Evolutionary conservation across 2,329 filamentous ascomycete species (phyloP), one percentile per base, ranked within the genome.

Genomic region (Colletotrichum spinosum): DNA sequence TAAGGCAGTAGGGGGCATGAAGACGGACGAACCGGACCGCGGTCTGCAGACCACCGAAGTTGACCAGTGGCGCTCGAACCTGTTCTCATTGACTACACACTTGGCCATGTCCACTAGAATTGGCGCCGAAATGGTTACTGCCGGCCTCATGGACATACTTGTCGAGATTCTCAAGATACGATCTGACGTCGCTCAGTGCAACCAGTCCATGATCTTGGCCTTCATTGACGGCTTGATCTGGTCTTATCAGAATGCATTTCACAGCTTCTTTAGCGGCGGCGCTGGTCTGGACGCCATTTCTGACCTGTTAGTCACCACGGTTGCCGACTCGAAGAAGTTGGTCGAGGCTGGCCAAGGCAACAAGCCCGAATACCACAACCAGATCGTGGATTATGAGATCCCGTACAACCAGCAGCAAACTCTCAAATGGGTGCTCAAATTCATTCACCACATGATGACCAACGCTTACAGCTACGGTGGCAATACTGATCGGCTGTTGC

Each of bases 331-430:
- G 1, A 88, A 91, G 70, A 83, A 87, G 59, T 83, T 89, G 52
- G 88, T 89, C n/a, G 82, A 87, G 44, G 81, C 84, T 56, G 91
- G 90, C n/a, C 82, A 89, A 60, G 93, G 93, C 11, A 93, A 96
- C 67, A 87, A 88, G 7, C 78, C 84, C 10, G 83, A 90, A 55
- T 80, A 83, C 56, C 93, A 92, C 77, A 97, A 94, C 9, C 90
- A 91, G 60, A 86, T 92, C 34, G 93, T 97, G 49, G 97, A 99
- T 78, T 99, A 97, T 75, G 87, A 93, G 72, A 94, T 98, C 57
- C 93, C 94, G 0, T 97, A 93, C 76, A 93, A 94, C 75, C 92
- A 97, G 70, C 96, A 98, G 75, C 93, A 97, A 76, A 95, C 93
- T 15, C 84, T 99, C 37, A 94, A 97, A 73, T 97, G 93, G 88